Conservation (phyloP, 2,329 filamentous ascomycete species). For the Delphinella strobiligena region DNA sequence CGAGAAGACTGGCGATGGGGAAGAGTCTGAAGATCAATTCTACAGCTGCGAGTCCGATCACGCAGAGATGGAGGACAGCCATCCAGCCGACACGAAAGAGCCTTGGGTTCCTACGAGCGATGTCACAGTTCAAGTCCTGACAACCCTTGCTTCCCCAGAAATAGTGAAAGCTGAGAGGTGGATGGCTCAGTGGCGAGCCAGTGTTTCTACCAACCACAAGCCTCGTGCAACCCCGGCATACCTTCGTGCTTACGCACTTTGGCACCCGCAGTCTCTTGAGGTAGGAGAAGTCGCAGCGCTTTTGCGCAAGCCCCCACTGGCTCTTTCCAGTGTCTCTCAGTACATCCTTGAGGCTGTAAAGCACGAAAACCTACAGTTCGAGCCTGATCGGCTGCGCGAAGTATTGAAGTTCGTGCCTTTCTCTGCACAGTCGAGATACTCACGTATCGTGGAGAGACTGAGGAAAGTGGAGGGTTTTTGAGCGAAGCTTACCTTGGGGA, state of each 20-base stretch:
- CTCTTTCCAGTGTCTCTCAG: slow-evolving; percentile 40
- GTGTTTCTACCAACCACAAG: slow-evolving; percentile 2
- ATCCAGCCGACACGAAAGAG: no score
- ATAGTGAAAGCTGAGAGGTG: background rate
- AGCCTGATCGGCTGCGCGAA: background rate
- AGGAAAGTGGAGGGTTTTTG: background rate
- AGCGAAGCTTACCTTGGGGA: no score
- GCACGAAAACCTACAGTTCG: slow-evolving; percentile 25
- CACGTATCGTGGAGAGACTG: background rate
- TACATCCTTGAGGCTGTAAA: slow-evolving; percentile 49
- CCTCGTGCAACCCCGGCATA: slow-evolving; percentile 14
- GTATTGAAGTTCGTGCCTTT: slow-evolving; percentile 2
- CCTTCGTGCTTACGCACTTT: slow-evolving; percentile 52
- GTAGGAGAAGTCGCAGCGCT: slow-evolving; percentile 41
- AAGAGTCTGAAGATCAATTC: background rate
- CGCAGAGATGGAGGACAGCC: background rate
- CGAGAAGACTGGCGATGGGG: background rate
- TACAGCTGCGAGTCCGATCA: background rate
- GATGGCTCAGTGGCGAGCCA: slow-evolving; percentile 1
- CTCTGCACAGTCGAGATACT: slow-evolving; percentile 2
- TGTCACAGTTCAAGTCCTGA: background rate
- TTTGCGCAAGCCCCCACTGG: slow-evolving; percentile 49
- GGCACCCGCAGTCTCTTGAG: slow-evolving; percentile 43
- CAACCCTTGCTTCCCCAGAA: background rate
- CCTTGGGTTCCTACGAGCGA: no score